A percentile compares a stretch with the other conserved stretches of the same genome.
Evolutionary conservation across 1,284 basidiomycete genomes (phyloP).

Genomic region (Anthracocystis setariae): DNA sequence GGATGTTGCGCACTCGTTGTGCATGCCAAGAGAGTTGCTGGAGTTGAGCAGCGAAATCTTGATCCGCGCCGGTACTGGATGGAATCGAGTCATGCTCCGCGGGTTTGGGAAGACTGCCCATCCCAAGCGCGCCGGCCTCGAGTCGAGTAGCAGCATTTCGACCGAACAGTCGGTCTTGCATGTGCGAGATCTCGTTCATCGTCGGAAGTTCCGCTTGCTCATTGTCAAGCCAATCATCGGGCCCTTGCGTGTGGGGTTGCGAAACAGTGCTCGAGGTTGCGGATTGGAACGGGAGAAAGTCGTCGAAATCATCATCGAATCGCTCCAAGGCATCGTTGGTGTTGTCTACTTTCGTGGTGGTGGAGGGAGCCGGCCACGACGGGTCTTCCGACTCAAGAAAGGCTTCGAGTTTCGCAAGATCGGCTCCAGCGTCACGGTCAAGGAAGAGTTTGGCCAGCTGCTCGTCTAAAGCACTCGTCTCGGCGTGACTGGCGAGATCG

Average conservation of each 20-base stretch:
- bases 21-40: constrained; percentile 44
- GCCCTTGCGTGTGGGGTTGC: not conserved
- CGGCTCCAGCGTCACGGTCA: constrained; percentile 1
- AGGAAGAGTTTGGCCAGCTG: constrained; percentile 40
- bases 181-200: constrained; percentile 20
- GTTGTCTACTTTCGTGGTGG: not conserved
- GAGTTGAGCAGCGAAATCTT: constrained; percentile 30
- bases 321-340: not conserved
- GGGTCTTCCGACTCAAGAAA: constrained; percentile 48
- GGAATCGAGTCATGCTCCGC: not conserved
- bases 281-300: constrained; percentile 43
- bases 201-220: constrained; percentile 21
- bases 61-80: not conserved
- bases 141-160: constrained; percentile 14
- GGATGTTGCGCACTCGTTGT: constrained; percentile 37
- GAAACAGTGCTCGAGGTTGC: not conserved
- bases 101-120: constrained; percentile 5
- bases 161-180: constrained; percentile 32
- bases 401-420: constrained; percentile 42
- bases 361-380: constrained; percentile 25
- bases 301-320: constrained; percentile 50
- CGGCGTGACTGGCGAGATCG: constrained; percentile 9
- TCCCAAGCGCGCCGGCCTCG: constrained; percentile 15
- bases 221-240: not conserved
- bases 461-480: constrained; percentile 29